Base-by-base conservation (phyloP, 2,329 filamentous ascomycete species). In the Huntiella savannae region DNA sequence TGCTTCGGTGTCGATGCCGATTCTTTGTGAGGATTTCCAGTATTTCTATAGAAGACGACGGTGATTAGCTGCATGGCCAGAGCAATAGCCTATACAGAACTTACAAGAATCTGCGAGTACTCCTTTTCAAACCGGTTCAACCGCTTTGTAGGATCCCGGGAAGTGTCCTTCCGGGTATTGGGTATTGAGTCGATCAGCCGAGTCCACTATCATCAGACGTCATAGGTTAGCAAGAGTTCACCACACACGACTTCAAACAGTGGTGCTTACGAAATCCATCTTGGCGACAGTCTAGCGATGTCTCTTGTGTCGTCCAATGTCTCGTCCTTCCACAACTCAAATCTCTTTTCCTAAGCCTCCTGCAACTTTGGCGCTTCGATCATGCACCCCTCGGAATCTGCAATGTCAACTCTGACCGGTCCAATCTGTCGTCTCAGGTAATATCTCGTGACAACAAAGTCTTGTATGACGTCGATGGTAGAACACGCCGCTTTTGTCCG, bases 91-190 rank as follows among this genome's bases (percentile, higher is more conserved):
- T 28, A 28, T 28, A 28, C 28, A 17, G 36, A 33, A 51, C 66
- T 59, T 59, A 78, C 74, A 60, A 79, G 58, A 51, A 79, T 62
- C 55, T 73, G 70, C 52, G 66, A 68, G 56, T 79, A 79, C 60
- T 78, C 74, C 60, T 74, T 75, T 58, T 78, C 75, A 58, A 79
- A 79, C 48, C 75, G 73, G 58, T 77, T 71, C 51, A 78, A 67
- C 51, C 75, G 73, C 56, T 73, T 71, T 49, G 73, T 66, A 40
- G 75, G 75, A 58, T 79, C 74, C 56, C 71, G 74, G 49, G 71
- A 70, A 51, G 69, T 68, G 56, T 76, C 73, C 60, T 70, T 75
- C 55, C 68, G 68, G 54, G 71, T 66, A 54, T 79, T 65, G 57
- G 73, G 67, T 53, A 69, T 71, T 54, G 70, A 71, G 58, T 73